Evolutionary conservation across 2,329 filamentous ascomycete species (phyloP).

Genomic region (Pezicula rhizophila): DNA sequence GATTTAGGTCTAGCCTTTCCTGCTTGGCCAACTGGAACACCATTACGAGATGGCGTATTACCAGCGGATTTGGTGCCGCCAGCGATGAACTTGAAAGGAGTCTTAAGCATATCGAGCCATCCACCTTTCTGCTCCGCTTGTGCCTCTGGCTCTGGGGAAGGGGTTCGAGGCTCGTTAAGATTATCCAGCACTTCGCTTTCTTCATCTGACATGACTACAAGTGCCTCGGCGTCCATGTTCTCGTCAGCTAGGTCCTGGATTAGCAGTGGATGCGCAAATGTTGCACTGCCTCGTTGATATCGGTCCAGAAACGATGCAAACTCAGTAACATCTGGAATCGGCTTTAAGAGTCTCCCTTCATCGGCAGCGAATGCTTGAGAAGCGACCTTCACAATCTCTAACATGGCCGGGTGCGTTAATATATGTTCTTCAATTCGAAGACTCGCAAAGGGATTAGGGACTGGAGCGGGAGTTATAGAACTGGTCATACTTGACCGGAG

Average conservation of each 20-base stretch:
- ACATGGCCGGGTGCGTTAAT: not conserved
- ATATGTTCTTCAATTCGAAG: not conserved
- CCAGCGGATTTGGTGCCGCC: not conserved
- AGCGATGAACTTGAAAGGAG: not conserved
- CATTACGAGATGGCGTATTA: not conserved
- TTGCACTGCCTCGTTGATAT: not conserved
- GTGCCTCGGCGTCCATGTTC: not conserved
- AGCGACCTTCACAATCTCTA: not conserved
- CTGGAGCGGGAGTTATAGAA: not conserved
- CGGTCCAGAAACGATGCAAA: not conserved
- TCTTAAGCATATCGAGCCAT: not conserved
- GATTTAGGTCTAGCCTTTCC: not conserved
- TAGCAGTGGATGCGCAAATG: not conserved
- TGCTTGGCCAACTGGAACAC: not conserved
- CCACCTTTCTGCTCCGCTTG: not conserved
- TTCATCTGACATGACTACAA: not conserved
- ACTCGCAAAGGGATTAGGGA: not conserved
- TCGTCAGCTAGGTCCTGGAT: not conserved
- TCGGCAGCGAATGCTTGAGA: not conserved
- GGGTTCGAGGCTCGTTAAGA: not conserved
- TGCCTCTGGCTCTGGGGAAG: not conserved
- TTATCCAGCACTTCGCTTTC: not conserved
- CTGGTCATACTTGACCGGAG: not conserved
- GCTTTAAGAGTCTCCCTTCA: not conserved
- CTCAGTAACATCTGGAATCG: not conserved